phyloP scores from a whole-genome alignment of 495 filamentous ascomycete genomes.

The Aspergillus heteromorphus region DNA sequence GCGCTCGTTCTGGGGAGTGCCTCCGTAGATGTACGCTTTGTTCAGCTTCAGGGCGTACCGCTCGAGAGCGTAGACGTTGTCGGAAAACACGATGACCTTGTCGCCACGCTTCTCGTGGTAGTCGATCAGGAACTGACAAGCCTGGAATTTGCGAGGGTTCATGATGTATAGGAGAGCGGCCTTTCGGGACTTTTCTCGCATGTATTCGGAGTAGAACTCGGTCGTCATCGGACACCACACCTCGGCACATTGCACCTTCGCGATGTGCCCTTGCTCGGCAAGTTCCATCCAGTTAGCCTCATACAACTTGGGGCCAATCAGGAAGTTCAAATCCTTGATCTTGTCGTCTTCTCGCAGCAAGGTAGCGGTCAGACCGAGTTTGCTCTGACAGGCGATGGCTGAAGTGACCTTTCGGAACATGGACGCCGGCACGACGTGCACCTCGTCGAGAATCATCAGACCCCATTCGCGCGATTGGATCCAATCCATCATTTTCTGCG shows the following conservation, averaged over 20 bases:
- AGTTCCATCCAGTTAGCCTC: slow-evolving; percentile 99
- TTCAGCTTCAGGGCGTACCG: slow-evolving; percentile 76
- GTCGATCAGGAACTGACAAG: slow-evolving; percentile 93
- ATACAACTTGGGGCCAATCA: slow-evolving; percentile 96
- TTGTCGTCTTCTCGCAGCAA: slow-evolving; percentile 96
- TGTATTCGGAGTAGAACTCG: slow-evolving; percentile 95
- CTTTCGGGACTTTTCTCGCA: slow-evolving; percentile 65
- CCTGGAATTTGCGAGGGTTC: slow-evolving; percentile 97
- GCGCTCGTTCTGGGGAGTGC: slow-evolving; percentile 80
- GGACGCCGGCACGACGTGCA: slow-evolving; percentile 93
- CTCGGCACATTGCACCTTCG: slow-evolving; percentile 94
- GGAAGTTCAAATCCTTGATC: slow-evolving; percentile 93
- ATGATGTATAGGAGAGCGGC: slow-evolving; percentile 82
- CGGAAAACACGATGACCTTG: slow-evolving; percentile 98
- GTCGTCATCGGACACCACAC: slow-evolving; percentile 99
- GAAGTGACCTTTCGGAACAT: slow-evolving; percentile 94
- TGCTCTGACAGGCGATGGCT: slow-evolving; percentile 86
- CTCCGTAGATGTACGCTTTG: slow-evolving; percentile 92
- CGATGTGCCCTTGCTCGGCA: slow-evolving; percentile 93
- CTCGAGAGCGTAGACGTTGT: slow-evolving; percentile 93
- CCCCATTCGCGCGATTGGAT: slow-evolving; percentile 91
- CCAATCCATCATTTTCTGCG: slow-evolving; percentile 98
- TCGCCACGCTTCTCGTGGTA: slow-evolving; percentile 95
- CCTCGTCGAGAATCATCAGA: slow-evolving; percentile 95
- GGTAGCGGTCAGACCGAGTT: slow-evolving; percentile 94